Conservation (phyloP, 495 filamentous ascomycete species). For the Haplographium delicatum region DNA sequence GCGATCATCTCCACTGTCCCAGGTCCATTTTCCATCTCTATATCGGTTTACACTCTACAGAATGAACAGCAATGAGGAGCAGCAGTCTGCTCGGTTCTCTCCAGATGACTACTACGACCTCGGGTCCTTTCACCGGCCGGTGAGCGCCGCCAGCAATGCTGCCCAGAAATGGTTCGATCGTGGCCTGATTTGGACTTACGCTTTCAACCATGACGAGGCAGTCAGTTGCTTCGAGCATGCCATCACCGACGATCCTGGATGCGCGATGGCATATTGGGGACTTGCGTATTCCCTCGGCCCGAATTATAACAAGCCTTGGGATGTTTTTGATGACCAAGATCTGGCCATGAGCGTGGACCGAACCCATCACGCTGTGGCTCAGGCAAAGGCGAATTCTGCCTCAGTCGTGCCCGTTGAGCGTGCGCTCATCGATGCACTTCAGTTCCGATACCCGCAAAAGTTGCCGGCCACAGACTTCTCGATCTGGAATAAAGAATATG, state of each 20-base stretch:
- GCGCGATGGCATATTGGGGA: slow-evolving; percentile 64
- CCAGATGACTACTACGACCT: slow-evolving; percentile 47
- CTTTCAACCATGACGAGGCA: slow-evolving; percentile 62
- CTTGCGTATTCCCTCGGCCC: slow-evolving; percentile 60
- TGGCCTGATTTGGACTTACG: slow-evolving; percentile 58
- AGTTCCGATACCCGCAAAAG: slow-evolving; percentile 47
- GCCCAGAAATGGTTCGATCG: slow-evolving; percentile 57
- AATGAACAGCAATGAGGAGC: slow-evolving; percentile 1
- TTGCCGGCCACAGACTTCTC: slow-evolving; percentile 37
- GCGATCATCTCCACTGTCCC: too few relatives aligned
- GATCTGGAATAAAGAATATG: slow-evolving; percentile 52
- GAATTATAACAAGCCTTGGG: slow-evolving; percentile 74
- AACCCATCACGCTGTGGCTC: slow-evolving; percentile 37
- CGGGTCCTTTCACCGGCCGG: slow-evolving; percentile 43
- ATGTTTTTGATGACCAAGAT: slow-evolving; percentile 57
- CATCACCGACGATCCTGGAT: slow-evolving; percentile 44
- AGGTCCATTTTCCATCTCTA: too few relatives aligned
- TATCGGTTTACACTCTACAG: too few relatives aligned
- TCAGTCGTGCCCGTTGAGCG: slow-evolving; percentile 39
- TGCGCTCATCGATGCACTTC: slow-evolving; percentile 53
- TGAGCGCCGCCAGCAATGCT: slow-evolving; percentile 38
- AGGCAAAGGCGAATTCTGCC: slow-evolving; percentile 35
- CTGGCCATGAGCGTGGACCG: slow-evolving; percentile 38
- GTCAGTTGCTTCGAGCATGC: slow-evolving; percentile 54
- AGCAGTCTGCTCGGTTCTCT: not conserved